Base-by-base conservation (phyloP, 805 yeast species). In the Lipomyces oligophaga region DNA sequence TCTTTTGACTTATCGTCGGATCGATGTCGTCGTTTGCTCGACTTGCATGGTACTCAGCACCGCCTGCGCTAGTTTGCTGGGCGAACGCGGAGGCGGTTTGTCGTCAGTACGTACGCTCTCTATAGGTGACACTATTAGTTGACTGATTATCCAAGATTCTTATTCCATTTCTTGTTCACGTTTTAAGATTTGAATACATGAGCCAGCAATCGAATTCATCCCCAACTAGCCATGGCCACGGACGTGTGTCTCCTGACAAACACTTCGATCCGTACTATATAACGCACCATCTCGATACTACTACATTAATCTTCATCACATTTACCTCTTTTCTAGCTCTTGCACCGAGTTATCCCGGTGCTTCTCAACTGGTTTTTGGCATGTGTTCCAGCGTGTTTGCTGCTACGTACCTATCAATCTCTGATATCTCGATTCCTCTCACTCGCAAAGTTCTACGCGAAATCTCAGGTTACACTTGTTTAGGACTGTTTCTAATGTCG, bases 71-170 rank as follows among this genome's bases (percentile, higher is more conserved):
- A 34, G 45, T 34, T 33, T 52, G 35, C 47, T 52, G 16, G 56
- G 56, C n/a, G 56, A 52, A 28, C 56, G 56, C 19, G 56, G 56
- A 4, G 43, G 36, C 13, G 56, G 56, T 37, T 45, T 52, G 5
- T 44, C 50, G 32, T 47, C 56, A 26, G 56, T 52, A 3, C 19
- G 24, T n/a, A 26, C 11, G 34, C 18, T 7, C 34, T 7, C 30
- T 8, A 13, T 26, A 7, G 3, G 8, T 30, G 20, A 28, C 7
- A 35, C 31, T 1, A 11, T 16, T 5, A 13, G 6, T 10, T 5
- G 16, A 34, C 19, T 24, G 6, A 25, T 3, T 5, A 21, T 2
- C 19, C 8, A 16, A 51, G 55, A 35, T 51, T 10, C 34, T 52
- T 21, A 52, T 52, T 20, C 56, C 56, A 6, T 34, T 49, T 10